Base-by-base conservation (phyloP, 441 rosid species). In the Gossypium aridum region DNA sequence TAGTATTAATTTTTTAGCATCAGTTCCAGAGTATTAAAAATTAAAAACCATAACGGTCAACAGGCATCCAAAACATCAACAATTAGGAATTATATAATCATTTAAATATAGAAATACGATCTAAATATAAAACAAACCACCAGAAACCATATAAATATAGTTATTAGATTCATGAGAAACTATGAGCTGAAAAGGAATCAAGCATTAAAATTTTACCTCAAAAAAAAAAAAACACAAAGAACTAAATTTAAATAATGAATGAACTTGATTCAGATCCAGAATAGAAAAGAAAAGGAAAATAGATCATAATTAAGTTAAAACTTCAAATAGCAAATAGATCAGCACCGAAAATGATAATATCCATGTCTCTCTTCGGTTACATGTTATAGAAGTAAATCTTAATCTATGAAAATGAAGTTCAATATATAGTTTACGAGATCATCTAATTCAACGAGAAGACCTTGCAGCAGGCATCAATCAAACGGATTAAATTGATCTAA, bases 381-480 rank as follows among this genome's bases (percentile, higher is more conserved):
- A 47, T 23, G 12, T 10, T 22, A 14, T 10, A 14, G 28, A 34
- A 74, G n/a, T 31, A 53, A n/a, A 53, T 26, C 51, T 19, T 13
- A 64, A 74, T 74, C 26, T 3, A 54, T 20, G 53, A 20, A 64
- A 8, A 60, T 4, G 43, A 60, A 47, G 9, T 7, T 54, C 1
- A 10, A 4, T 2, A 22, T 0, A 25, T 9, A 64, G 7, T 13
- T 26, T 22, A 65, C 2, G 6, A 51, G 47, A 51, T 72, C 62
- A 37, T 72, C 71, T 2, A 49, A 17, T 53, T 68, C 65, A 77
- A 7, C 13, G 1, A 49, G 19, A 8, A 49, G 2, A 14, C 37
- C 20, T 64, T 12, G 54, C 71, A 76, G 63, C 37, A 31, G 37
- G 74, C 74, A 69, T 28, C 49, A 6, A 57, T 23, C 64, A n/a